phyloP scores from a whole-genome alignment of 306 rosid species.

The Trifolium dubium region DNA sequence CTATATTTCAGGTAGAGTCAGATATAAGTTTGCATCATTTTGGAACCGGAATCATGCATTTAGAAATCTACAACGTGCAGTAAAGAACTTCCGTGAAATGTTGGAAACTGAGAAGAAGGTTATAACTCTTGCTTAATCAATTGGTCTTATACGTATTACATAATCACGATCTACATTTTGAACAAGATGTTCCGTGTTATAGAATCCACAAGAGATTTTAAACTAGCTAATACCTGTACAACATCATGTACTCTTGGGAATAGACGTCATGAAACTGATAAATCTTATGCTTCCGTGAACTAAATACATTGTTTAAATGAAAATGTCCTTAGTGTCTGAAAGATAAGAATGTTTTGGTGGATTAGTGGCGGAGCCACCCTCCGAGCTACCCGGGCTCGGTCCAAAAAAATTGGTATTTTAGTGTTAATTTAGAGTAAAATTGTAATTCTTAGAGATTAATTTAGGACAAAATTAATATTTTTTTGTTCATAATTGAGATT shows the following conservation, averaged over 20 bases:
- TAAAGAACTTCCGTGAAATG: conserved; percentile 69
- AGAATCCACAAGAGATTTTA: conserved; percentile 20
- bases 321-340: not conserved
- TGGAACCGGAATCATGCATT: conserved; percentile 98
- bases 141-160: conserved; percentile 25
- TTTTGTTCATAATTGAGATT: too few relatives aligned
- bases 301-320: not conserved
- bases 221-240: not conserved
- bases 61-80: conserved; percentile 79
- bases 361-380: too few relatives aligned
- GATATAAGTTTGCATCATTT: conserved; percentile 97
- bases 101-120: conserved; percentile 97
- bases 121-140: conserved; percentile 35
- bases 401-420: too few relatives aligned
- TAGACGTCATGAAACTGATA: conserved; percentile 23
- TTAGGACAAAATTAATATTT: too few relatives aligned
- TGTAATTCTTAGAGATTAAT: too few relatives aligned
- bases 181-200: conserved; percentile 33
- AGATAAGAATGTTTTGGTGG: not conserved
- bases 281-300: conserved; percentile 6
- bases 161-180: conserved; percentile 8
- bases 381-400: too few relatives aligned
- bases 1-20: conserved; percentile 86
- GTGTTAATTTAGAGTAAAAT: too few relatives aligned
- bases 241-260: conserved; percentile 27